phyloP scores from a whole-genome alignment of 306 rosid species.

The Adenanthera pavonina region DNA sequence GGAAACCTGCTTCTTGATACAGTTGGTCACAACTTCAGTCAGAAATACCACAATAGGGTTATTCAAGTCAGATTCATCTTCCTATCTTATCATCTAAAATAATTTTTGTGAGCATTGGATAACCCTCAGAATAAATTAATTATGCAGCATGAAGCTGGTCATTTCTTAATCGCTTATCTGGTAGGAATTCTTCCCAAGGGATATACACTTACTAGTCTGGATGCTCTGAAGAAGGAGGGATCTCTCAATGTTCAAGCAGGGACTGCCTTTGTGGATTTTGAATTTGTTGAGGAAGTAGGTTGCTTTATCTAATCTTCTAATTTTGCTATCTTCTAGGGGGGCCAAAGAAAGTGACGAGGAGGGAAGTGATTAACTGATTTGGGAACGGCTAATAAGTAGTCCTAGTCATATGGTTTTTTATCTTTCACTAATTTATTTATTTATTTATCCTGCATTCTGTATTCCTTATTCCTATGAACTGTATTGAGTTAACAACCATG shows the following conservation, averaged over 20 bases:
- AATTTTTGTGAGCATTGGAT: slow-evolving; percentile 28
- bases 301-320: slow-evolving; percentile 7
- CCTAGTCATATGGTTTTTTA: background rate
- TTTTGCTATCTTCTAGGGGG: slow-evolving; percentile 3
- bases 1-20: slow-evolving; percentile 85
- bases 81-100: slow-evolving; percentile 6
- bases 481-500: slow-evolving; percentile 7
- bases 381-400: background rate
- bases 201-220: slow-evolving; percentile 77
- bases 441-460: slow-evolving; percentile 9
- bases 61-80: slow-evolving; percentile 67
- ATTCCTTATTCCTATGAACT: background rate
- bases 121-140: slow-evolving; percentile 29
- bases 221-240: slow-evolving; percentile 83
- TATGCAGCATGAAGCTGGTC: slow-evolving; percentile 98
- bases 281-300: slow-evolving; percentile 85
- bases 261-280: slow-evolving; percentile 87
- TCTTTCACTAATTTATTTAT: background rate
- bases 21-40: slow-evolving; percentile 81
- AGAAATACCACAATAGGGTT: slow-evolving; percentile 87
- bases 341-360: background rate
- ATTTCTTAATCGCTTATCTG: slow-evolving; percentile 87
- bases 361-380: background rate
- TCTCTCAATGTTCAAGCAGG: slow-evolving; percentile 98
- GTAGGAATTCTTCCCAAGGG: slow-evolving; percentile 89